A percentile compares a stretch with the other conserved stretches of the same genome.
These are phyloP conservation scores for Paramecium biaurelia DNA, from an alignment of 73 alveolate genomes.

Conservation along the genomic window DNA sequence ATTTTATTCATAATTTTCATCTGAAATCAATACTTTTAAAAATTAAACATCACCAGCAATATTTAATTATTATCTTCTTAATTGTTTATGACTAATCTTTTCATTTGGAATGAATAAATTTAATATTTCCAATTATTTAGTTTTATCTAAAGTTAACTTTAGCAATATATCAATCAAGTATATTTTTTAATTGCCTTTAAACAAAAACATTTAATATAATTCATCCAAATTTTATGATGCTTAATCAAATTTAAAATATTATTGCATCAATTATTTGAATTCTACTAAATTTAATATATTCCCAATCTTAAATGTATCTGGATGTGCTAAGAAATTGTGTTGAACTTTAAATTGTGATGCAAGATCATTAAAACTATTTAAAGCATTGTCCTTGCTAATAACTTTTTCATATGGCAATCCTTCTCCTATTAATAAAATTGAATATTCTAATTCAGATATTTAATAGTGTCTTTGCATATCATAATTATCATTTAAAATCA, in stretches of 20 bases:
- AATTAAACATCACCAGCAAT: not conserved
- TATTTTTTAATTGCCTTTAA: not conserved
- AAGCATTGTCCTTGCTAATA: not conserved
- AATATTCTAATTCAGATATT: slow-evolving; percentile 3
- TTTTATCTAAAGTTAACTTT: not conserved
- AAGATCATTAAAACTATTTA: not conserved
- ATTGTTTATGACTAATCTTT: not conserved
- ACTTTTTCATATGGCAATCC: not conserved
- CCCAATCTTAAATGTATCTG: not conserved
- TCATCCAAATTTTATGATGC: not conserved
- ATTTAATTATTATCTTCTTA: not conserved
- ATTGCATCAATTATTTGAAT: not conserved
- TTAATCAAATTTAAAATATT: not conserved
- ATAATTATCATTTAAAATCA: not conserved
- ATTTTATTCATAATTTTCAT: not conserved
- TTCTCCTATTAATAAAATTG: not conserved
- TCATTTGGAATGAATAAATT: not conserved
- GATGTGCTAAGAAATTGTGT: not conserved
- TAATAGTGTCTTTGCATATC: slow-evolving; percentile 1
- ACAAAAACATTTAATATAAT: not conserved
- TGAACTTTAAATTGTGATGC: not conserved
- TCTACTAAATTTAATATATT: not conserved
- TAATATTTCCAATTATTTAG: not conserved
- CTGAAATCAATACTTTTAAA: not conserved
- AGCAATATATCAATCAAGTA: not conserved